Evolutionary conservation across 78 protist species (phyloP), one percentile per base, ranked within the genome.

Genomic region (Chrysochromulina tobinii): DNA sequence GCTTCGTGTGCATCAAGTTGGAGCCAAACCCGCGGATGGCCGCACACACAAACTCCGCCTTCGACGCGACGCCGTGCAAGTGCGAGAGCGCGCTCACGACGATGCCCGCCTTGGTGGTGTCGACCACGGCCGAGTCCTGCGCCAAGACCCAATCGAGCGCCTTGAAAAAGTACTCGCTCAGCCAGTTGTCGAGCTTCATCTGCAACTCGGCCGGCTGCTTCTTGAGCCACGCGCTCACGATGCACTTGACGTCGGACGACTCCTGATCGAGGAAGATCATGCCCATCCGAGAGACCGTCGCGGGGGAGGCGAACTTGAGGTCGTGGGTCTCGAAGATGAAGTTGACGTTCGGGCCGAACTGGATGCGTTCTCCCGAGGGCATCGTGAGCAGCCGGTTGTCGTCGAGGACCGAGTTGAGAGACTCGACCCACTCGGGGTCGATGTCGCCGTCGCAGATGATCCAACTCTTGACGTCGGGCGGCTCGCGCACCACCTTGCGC

Each of bases 401-500:
- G 88, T 96, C 98, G 79, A 96, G 95, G 75, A 96, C 98, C 27
- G 96, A 94, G 94, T 96, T 96, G 72, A 96, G 95, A 25, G 96
- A 94, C 95, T 96, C 98, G 51, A 96, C 89, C 98, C 98, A 96
- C 89, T 93, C 97, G 8, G 98, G 97, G 68, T 95, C 97, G n/a
- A 96, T 88, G 61, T 96, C 98, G 25, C 98, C 98, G 66, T 96
- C 98, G 87, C 96, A 95, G 8, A 96, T 11, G 51, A 96, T 94
- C 98, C 98, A 96, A 81, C 94, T 86, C 23, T 53, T 57, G 27
- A 68, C 92, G 6, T 92, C 95, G 23, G 87, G 66, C 54, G 94
- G 92, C 94, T 94, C 97, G 6, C 25, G 67, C 25, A 94, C 94
- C 25, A 94, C 92, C 87, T 75, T 51, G 21, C 95, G 75, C 1